A percentile compares a stretch with the other conserved stretches of the same genome.
Evolutionary conservation across 371 early-diverging fungal species (phyloP).

Genomic region (Mucor piriformis): DNA sequence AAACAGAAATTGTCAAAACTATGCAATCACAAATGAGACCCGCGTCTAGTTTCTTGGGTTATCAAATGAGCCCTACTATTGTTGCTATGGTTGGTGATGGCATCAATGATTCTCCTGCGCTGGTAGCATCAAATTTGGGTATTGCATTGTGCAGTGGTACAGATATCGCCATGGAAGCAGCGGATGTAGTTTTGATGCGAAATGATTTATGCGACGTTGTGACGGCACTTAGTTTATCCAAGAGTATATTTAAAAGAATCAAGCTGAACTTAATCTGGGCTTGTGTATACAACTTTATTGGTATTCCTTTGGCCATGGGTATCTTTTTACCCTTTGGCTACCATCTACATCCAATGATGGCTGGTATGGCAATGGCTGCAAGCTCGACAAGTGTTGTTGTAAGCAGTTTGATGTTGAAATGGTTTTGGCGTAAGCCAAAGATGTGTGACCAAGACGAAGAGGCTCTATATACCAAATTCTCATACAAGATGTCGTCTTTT

Average conservation of each 20-base stretch:
- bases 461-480: not conserved
- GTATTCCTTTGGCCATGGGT: constrained; percentile 96
- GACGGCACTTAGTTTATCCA: constrained; percentile 81
- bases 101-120: constrained; percentile 96
- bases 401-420: constrained; percentile 82
- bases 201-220: constrained; percentile 85
- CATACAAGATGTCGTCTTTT: not conserved
- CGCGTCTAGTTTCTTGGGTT: not conserved
- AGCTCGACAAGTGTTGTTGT: constrained; percentile 92
- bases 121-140: constrained; percentile 94
- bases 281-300: constrained; percentile 83
- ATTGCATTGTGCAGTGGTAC: constrained; percentile 93
- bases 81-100: constrained; percentile 99
- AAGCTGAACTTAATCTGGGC: constrained; percentile 90
- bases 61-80: constrained; percentile 12
- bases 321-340: constrained; percentile 83
- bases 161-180: constrained; percentile 95
- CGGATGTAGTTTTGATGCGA: constrained; percentile 85
- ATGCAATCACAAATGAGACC: constrained; percentile 52
- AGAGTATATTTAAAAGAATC: constrained; percentile 84
- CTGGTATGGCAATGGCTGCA: constrained; percentile 94
- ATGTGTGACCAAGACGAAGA: not conserved
- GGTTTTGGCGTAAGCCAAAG: constrained; percentile 43
- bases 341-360: constrained; percentile 88
- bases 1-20: constrained; percentile 72